Evolutionary conservation across 2,329 filamentous ascomycete genomes (phyloP), one percentile per base, ranked within the genome.

Genomic region (Escovopsis sp.): DNA sequence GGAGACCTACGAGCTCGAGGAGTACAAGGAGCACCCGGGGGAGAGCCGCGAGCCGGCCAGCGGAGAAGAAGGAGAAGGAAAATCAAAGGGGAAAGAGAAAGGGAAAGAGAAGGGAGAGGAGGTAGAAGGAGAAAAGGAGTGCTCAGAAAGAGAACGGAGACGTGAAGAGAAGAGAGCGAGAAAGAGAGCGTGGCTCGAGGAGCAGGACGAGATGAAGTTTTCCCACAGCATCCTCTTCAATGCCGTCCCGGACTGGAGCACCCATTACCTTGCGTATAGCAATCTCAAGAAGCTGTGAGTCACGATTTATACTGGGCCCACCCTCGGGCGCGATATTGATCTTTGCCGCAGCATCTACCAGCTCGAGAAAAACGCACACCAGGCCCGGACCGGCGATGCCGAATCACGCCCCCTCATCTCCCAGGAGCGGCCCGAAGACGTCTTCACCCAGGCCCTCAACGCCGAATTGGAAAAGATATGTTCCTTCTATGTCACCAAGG

Each of bases 181-280:
- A 60, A 87, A 87, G 69, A 73, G 77, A 60, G 68, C 69, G 57
- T 75, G 75, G 71, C 78, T 88, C 55, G 75, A 84, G 53, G 70
- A 80, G 53, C 75, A 71, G 51, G 80, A 83, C 77, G 85, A 86
- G 59, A 98, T 98, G 91, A 96, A 96, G 80, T 98, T 98, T 72
- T 96, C 89, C 15, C 91, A 98, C 63, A 96, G 89, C 65, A 82
- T 98, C 54, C 91, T 98, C 70, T 98, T 98, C 68, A 98, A 98
- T 69, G 88, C 91, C 49, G 91, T 98, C 54, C 91, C 91, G n/a
- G 91, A 98, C 65, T 98, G 91, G 91, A 95, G 86, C 69, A 88
- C 81, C 55, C 80, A 96, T 64, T 98, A 98, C 64, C 93, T 98
- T 58, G 85, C 88, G 47, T 98, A 98, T 65, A 95, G 88, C 67